Evolutionary conservation across 164 flowering plant species (phyloP).

Genomic region (Aristolochia contorta): DNA sequence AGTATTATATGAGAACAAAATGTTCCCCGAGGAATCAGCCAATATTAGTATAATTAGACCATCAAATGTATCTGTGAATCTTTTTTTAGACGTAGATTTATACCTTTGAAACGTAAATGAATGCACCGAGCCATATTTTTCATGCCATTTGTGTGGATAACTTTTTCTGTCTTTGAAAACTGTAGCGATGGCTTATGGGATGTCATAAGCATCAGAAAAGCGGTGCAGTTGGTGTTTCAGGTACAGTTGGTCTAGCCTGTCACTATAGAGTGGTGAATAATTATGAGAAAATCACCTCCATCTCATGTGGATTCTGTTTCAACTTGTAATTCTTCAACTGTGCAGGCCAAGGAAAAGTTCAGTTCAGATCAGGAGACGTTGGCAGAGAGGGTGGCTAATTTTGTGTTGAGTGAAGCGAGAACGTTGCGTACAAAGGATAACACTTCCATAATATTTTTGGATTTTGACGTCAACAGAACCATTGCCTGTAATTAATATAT

Average conservation of each 20-base stretch:
- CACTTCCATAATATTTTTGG: conserved; percentile 78
- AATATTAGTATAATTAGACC: too few species aligned
- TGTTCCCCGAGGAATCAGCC: too few species aligned
- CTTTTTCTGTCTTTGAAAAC: background rate
- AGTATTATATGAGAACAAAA: too few species aligned
- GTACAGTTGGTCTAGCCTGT: conserved; percentile 17
- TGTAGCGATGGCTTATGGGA: conserved; percentile 99
- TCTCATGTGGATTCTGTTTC: too few species aligned
- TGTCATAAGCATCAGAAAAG: conserved; percentile 68
- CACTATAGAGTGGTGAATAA: too few species aligned
- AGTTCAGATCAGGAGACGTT: conserved; percentile 27
- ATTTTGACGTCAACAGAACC: conserved; percentile 41
- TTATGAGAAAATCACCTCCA: too few species aligned
- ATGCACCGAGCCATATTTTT: too few species aligned
- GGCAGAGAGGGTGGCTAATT: conserved; percentile 67
- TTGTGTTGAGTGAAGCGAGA: conserved; percentile 74
- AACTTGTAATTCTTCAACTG: background rate
- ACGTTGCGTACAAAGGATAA: conserved; percentile 86
- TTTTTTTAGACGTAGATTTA: too few species aligned
- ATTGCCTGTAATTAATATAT: conserved; percentile 23
- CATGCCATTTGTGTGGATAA: too few species aligned
- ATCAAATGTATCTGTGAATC: too few species aligned
- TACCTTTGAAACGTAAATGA: too few species aligned
- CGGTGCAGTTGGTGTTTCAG: conserved; percentile 70
- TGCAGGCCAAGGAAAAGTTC: conserved; percentile 49